Percentiles rank a stretch among this genome's conserved stretches.
These are phyloP conservation scores for Phytophthora pseudosyringae DNA, from an alignment of 352 stramenopile genomes.

Conservation along the genomic window DNA sequence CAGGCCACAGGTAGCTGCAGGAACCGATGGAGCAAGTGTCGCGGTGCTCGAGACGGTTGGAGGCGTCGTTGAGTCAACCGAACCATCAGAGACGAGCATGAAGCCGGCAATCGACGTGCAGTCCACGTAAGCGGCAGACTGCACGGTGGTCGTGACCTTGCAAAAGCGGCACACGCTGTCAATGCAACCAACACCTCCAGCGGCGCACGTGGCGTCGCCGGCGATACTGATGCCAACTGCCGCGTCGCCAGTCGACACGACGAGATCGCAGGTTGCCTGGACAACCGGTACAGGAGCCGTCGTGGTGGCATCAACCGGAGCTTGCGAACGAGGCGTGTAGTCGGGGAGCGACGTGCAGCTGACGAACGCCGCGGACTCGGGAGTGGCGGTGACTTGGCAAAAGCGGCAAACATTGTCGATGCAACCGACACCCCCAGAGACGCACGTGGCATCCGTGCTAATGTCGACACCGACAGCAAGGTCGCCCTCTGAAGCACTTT, in stretches of 20 bases:
- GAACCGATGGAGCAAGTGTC: background rate
- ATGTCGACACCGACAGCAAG: slow-evolving; percentile 38
- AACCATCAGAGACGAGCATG: background rate
- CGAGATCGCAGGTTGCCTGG: slow-evolving; percentile 18
- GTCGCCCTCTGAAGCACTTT: slow-evolving; percentile 32
- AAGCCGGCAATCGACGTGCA: slow-evolving; percentile 26
- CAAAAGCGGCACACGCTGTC: slow-evolving; percentile 47
- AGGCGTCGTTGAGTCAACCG: background rate
- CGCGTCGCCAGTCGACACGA: slow-evolving; percentile 33
- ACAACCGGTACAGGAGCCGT: slow-evolving; percentile 1
- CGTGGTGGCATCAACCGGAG: slow-evolving; percentile 1
- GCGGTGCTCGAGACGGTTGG: background rate
- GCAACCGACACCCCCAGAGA: slow-evolving; percentile 42
- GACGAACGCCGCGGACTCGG: slow-evolving; percentile 30
- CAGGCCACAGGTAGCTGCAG: slow-evolving; percentile 7
- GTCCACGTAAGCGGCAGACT: slow-evolving; percentile 33
- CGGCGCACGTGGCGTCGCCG: slow-evolving; percentile 28
- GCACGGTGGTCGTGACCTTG: slow-evolving; percentile 30
- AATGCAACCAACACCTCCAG: slow-evolving; percentile 43
- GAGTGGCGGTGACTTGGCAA: slow-evolving; percentile 37
- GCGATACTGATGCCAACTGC: slow-evolving; percentile 39
- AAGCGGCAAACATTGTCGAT: slow-evolving; percentile 45
- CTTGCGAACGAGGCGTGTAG: slow-evolving; percentile 7
- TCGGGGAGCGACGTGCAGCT: slow-evolving; percentile 15
- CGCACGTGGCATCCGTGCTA: slow-evolving; percentile 30